Conservation (phyloP, 768 basidiomycete genomes). For the Botryobasidium botryosum region DNA sequence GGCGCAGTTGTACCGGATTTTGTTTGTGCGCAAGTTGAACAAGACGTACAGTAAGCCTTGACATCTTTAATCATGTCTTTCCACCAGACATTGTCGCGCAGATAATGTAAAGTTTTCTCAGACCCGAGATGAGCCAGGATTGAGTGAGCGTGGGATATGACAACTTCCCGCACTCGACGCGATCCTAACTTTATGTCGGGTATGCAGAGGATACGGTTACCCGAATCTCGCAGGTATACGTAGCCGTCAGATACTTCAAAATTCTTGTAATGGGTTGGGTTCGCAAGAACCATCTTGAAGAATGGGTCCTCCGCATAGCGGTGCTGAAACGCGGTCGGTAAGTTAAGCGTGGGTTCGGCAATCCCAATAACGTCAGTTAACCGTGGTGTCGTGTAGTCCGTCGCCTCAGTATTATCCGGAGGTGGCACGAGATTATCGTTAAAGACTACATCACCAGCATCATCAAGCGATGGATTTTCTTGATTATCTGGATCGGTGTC, state of each 20-base stretch:
- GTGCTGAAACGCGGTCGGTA: slow-evolving; percentile 10
- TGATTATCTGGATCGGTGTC: not conserved
- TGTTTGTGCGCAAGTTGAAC: not conserved
- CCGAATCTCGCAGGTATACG: not conserved
- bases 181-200: not conserved
- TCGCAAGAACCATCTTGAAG: slow-evolving; percentile 15
- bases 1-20: not conserved
- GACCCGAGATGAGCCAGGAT: slow-evolving; percentile 2
- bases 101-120: not conserved
- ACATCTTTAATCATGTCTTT: slow-evolving; percentile 1
- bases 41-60: not conserved
- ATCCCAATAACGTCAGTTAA: slow-evolving; percentile 3
- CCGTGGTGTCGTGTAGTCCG: not conserved
- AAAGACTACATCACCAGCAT: not conserved
- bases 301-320: slow-evolving; percentile 15
- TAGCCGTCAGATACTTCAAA: slow-evolving; percentile 1
- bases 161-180: not conserved
- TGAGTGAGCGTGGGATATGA: slow-evolving; percentile 1
- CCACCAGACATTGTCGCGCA: slow-evolving; percentile 4
- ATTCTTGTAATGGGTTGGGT: not conserved
- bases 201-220: not conserved
- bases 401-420: not conserved
- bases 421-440: not conserved
- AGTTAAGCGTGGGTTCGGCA: slow-evolving; percentile 6
- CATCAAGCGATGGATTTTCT: not conserved